Evolutionary conservation across 2,329 filamentous ascomycete genomes (phyloP).

Genomic region (Alternaria longipes): DNA sequence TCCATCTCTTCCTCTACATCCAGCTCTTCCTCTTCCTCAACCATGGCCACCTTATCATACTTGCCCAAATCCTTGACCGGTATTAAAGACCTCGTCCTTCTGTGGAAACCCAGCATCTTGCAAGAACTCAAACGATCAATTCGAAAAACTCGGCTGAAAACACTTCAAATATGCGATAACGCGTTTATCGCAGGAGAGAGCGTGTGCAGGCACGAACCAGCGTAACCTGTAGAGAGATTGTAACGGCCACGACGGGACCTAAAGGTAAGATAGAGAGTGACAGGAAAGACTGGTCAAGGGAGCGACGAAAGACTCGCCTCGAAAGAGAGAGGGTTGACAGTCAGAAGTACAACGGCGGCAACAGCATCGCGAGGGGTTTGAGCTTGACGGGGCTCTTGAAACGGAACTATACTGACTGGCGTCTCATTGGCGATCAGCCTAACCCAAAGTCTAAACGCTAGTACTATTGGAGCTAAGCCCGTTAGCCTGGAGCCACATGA

Average conservation of each 20-base stretch:
- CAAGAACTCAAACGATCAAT: conserved; percentile 13
- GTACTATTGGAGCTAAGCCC: conserved; percentile 15
- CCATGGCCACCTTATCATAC: conserved; percentile 51
- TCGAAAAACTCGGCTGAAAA: conserved; percentile 7
- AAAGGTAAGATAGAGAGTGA: conserved; percentile 44
- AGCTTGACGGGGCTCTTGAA: conserved; percentile 26
- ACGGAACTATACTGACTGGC: conserved; percentile 20
- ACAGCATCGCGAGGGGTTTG: conserved; percentile 30
- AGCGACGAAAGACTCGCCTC: conserved; percentile 43
- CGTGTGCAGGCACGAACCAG: conserved; percentile 36
- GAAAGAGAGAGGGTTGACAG: conserved; percentile 29
- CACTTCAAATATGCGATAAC: conserved; percentile 21
- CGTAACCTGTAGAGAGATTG: conserved; percentile 43
- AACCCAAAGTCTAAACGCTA: conserved; percentile 15
- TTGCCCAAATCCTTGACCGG: conserved; percentile 55
- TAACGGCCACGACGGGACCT: conserved; percentile 41
- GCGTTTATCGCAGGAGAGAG: conserved; percentile 19
- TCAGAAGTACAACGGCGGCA: conserved; percentile 19
- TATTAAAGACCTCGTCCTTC: conserved; percentile 54
- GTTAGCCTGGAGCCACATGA: conserved; percentile 19
- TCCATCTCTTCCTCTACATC: conserved; percentile 44
- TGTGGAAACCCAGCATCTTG: conserved; percentile 57
- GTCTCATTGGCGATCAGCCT: conserved; percentile 26
- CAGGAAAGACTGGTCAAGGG: conserved; percentile 41
- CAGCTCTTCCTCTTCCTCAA: conserved; percentile 39